Conservation (phyloP, 257 asterid species). For the Capsicum baccatum region DNA sequence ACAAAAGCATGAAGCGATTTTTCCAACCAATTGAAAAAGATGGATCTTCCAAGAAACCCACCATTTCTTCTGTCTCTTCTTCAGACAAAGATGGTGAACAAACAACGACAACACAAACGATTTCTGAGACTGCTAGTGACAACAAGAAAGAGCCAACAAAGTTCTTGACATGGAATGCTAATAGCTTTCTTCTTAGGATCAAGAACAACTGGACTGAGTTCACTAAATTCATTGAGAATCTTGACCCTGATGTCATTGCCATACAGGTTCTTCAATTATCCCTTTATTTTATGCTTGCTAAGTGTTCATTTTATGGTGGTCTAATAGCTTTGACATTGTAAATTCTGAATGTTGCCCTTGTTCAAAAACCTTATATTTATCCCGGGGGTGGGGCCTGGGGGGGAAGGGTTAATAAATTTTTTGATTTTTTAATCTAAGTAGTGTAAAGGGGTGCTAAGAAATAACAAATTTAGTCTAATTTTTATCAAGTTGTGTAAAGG, state of each 20-base stretch:
- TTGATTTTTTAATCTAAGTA: neutral
- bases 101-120: constrained; percentile 29
- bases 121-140: constrained; percentile 39
- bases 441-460: neutral
- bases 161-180: constrained; percentile 95
- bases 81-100: constrained; percentile 38
- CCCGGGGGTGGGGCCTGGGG: no score
- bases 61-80: constrained; percentile 43
- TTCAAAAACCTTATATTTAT: neutral
- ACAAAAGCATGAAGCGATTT: constrained; percentile 72
- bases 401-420: no score
- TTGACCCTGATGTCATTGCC: constrained; percentile 92
- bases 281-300: neutral
- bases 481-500: neutral
- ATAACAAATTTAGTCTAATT: no score
- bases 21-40: constrained; percentile 85
- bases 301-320: neutral
- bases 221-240: constrained; percentile 61
- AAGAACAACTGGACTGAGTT: constrained; percentile 83
- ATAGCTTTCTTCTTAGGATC: constrained; percentile 75
- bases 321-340: neutral
- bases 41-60: constrained; percentile 72
- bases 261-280: constrained; percentile 60
- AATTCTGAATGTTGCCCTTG: neutral
- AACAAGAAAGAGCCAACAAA: constrained; percentile 65